These are phyloP conservation scores for Coemansia furcata DNA, from an alignment of 192 early-diverging fungal species.

Conservation along the genomic window DNA sequence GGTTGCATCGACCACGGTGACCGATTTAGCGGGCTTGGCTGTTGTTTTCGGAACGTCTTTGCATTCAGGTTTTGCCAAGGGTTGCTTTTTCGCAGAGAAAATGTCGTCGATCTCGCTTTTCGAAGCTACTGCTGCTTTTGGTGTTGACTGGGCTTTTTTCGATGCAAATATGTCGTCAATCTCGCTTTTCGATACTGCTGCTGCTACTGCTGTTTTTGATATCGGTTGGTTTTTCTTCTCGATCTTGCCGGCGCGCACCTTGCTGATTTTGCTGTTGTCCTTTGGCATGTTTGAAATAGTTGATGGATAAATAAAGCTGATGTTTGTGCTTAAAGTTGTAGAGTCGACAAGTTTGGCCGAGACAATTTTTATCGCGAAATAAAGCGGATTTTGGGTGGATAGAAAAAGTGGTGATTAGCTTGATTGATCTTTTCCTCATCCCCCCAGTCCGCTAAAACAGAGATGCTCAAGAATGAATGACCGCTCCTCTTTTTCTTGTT, in stretches of 20 bases:
- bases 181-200: slow-evolving; percentile 5
- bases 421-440: no score
- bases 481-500: no score
- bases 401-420: no score
- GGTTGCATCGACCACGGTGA: slow-evolving; percentile 41
- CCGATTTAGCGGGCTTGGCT: not conserved
- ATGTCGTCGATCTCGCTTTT: no score
- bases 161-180: slow-evolving; percentile 47
- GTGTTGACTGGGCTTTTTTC: not conserved
- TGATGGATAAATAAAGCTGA: not conserved
- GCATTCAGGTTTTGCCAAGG: no score
- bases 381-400: no score
- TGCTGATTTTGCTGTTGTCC: slow-evolving; percentile 10
- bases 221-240: not conserved
- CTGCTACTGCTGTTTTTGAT: not conserved
- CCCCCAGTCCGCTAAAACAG: no score
- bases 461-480: no score
- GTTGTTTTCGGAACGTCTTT: no score
- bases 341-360: no score
- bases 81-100: no score
- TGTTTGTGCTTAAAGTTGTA: no score
- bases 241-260: slow-evolving; percentile 21
- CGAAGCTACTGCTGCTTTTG: not conserved
- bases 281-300: not conserved
- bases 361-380: not conserved